Percentiles rank a stretch among this genome's conserved stretches.
Evolutionary conservation across 2,329 filamentous ascomycete species (phyloP).

Genomic region (Diaporthe sp.): DNA sequence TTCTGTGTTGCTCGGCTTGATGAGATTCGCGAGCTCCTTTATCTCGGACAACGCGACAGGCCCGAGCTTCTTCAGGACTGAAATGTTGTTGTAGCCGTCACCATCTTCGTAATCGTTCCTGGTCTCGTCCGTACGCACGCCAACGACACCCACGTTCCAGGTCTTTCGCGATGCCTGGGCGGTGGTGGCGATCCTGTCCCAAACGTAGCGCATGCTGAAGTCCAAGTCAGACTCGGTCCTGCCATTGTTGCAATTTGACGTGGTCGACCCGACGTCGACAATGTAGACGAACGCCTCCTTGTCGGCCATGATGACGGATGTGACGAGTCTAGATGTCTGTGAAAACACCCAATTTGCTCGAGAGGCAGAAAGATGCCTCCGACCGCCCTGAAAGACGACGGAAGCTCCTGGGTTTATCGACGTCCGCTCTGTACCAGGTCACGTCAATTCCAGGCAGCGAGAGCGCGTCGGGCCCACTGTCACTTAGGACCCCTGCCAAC

Average conservation of each 20-base stretch:
- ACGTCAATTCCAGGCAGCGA: conserved; percentile 39
- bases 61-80: conserved; percentile 78
- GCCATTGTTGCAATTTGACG: conserved; percentile 79
- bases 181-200: conserved; percentile 89
- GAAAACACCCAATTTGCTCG: not conserved
- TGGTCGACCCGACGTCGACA: conserved; percentile 88
- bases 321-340: conserved; percentile 12
- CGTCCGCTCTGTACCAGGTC: conserved; percentile 15
- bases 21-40: conserved; percentile 70
- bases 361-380: not conserved
- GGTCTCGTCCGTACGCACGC: conserved; percentile 84
- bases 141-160: conserved; percentile 82
- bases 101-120: conserved; percentile 74
- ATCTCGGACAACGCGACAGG: conserved; percentile 77
- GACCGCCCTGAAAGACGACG: conserved; percentile 5
- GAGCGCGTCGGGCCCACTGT: conserved; percentile 35
- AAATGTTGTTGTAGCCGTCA: conserved; percentile 85
- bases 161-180: conserved; percentile 80
- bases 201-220: conserved; percentile 91
- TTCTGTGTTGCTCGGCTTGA: conserved; percentile 78
- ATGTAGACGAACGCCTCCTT: conserved; percentile 96
- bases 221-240: conserved; percentile 86
- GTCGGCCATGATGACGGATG: conserved; percentile 77
- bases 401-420: conserved; percentile 4
- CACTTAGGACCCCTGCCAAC: conserved; percentile 31